Evolutionary conservation across 176 grass and related monocot genomes (phyloP).

Genomic region (Oryza australiensis): DNA sequence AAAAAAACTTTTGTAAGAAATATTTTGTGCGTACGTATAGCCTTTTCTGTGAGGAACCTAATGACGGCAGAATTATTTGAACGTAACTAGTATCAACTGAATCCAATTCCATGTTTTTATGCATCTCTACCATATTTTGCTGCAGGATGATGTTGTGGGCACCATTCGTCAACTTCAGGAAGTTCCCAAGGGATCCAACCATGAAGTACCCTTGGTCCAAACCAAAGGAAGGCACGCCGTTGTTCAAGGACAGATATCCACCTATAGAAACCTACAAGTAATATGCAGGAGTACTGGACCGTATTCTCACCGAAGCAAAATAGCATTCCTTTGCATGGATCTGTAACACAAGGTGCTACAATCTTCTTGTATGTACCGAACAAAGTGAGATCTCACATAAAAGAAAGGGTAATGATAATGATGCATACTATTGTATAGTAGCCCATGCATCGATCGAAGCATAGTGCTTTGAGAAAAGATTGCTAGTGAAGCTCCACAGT

Average conservation of each 20-base stretch:
- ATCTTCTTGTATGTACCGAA: slow-evolving; percentile 10
- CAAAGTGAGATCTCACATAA: not conserved
- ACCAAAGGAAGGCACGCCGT: slow-evolving; percentile 73
- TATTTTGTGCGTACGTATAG: too few species aligned
- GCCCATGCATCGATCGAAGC: not conserved
- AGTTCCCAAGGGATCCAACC: slow-evolving; percentile 90
- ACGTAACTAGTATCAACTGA: not conserved
- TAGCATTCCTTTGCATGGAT: slow-evolving; percentile 25
- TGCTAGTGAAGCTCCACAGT: not conserved
- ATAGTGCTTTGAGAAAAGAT: slow-evolving; percentile 30
- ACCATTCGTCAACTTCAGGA: slow-evolving; percentile 91
- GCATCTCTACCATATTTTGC: not conserved
- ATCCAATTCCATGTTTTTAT: not conserved
- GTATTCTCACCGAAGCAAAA: not conserved
- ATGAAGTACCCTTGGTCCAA: slow-evolving; percentile 93
- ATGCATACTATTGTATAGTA: not conserved
- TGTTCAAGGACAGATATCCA: slow-evolving; percentile 69
- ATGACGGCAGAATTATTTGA: too few species aligned
- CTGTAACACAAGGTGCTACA: slow-evolving; percentile 3
- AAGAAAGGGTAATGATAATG: slow-evolving; percentile 12
- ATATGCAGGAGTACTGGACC: not conserved
- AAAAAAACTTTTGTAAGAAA: too few species aligned
- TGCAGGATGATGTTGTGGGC: slow-evolving; percentile 80
- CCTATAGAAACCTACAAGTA: slow-evolving; percentile 21
- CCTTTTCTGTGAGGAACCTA: too few species aligned